phyloP scores from a whole-genome alignment of 2,329 filamentous ascomycete genomes.

The Fusarium nelsonii region DNA sequence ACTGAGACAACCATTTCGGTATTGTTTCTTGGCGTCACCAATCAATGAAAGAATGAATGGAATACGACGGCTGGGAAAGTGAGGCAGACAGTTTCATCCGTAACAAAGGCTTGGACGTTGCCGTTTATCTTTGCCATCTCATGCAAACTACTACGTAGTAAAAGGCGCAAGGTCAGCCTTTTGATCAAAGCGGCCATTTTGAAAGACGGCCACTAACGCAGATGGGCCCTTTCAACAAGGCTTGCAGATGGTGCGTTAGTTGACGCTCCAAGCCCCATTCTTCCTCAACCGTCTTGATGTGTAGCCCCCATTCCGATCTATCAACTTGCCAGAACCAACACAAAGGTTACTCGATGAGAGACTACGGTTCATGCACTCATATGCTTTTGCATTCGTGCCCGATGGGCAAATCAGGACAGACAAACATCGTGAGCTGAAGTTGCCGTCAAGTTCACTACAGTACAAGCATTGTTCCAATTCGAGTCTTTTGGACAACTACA shows the following conservation, averaged over 20 bases:
- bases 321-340: background rate
- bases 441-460: background rate
- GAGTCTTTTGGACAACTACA: constrained; percentile 15
- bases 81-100: background rate
- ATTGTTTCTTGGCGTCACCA: background rate
- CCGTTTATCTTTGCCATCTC: constrained; percentile 5
- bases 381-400: background rate
- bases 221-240: background rate
- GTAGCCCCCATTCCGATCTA: background rate
- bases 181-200: constrained; percentile 9
- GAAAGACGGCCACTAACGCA: constrained; percentile 8
- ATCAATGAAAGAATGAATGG: background rate
- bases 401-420: background rate
- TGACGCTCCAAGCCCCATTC: background rate
- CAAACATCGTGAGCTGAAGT: background rate
- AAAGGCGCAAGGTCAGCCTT: background rate
- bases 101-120: background rate
- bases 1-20: background rate
- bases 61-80: background rate
- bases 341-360: background rate
- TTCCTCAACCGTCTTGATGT: background rate
- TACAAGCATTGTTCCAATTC: constrained; percentile 6
- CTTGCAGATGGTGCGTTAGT: background rate
- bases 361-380: background rate
- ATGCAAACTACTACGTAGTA: background rate